Evolutionary conservation across 2,329 filamentous ascomycete species (phyloP).

Genomic region (Neofusicoccum kwambonambiense): DNA sequence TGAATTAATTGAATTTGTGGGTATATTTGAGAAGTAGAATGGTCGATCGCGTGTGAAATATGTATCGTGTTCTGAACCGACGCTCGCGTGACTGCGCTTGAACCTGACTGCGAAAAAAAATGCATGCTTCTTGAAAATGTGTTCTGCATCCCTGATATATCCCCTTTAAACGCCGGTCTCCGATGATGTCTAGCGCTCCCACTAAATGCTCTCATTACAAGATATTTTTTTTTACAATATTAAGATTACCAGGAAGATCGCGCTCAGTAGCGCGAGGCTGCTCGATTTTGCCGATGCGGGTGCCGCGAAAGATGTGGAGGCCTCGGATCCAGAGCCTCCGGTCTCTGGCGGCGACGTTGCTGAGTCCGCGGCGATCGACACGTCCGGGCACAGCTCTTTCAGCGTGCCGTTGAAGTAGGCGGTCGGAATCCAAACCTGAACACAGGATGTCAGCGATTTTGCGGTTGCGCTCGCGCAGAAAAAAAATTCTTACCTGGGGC

Average conservation of each 20-base stretch:
- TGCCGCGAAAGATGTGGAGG: neutral
- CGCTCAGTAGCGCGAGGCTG: slow-evolving; percentile 9
- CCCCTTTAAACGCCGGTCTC: neutral
- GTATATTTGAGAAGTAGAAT: slow-evolving; percentile 5
- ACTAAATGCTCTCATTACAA: slow-evolving; percentile 5
- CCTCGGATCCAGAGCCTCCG: neutral
- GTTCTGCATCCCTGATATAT: neutral
- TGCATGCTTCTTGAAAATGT: neutral
- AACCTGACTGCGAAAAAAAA: neutral
- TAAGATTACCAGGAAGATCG: slow-evolving; percentile 9
- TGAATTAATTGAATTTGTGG: slow-evolving; percentile 8
- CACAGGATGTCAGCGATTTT: neutral
- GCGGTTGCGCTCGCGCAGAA: too few relatives aligned
- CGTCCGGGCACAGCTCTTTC: neutral
- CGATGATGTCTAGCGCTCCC: neutral
- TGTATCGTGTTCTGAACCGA: neutral
- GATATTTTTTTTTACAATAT: neutral
- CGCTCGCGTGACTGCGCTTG: neutral
- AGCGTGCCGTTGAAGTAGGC: slow-evolving; percentile 11
- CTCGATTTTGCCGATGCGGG: neutral
- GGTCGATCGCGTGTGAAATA: neutral
- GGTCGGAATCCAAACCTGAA: slow-evolving; percentile 1
- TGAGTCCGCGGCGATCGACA: neutral
- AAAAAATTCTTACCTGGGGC: neutral
- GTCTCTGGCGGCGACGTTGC: neutral